Evolutionary conservation across 73 alveolate species (phyloP).

Genomic region (Urostyla sp.): DNA sequence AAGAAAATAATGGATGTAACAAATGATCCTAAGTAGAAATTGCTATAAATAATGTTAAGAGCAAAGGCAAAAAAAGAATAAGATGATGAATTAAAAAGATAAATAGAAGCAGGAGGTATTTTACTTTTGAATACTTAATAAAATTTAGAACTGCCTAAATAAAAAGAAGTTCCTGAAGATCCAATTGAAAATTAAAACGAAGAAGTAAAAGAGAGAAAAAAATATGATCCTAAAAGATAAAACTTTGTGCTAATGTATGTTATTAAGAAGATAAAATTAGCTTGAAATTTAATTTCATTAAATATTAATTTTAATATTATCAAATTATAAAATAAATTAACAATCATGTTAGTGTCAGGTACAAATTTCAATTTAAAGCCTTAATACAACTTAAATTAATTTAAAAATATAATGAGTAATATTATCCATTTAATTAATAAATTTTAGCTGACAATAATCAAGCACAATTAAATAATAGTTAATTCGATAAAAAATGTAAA

Average conservation of each 20-base stretch:
- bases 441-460: too few species aligned
- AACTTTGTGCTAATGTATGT: slow-evolving; percentile 61
- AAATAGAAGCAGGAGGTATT: background rate
- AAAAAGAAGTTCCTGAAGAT: background rate
- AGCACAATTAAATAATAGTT: too few species aligned
- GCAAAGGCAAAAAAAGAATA: slow-evolving; percentile 35
- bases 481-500: too few species aligned
- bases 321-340: too few species aligned
- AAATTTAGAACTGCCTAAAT: background rate
- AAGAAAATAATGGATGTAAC: slow-evolving; percentile 24
- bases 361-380: too few species aligned
- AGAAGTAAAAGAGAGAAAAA: slow-evolving; percentile 1
- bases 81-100: background rate
- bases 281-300: too few species aligned
- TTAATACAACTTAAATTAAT: too few species aligned
- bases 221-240: slow-evolving; percentile 58
- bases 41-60: slow-evolving; percentile 20
- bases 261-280: too few species aligned
- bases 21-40: slow-evolving; percentile 33
- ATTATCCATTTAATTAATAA: too few species aligned
- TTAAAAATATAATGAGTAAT: too few species aligned
- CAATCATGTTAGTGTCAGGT: too few species aligned
- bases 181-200: background rate
- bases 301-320: too few species aligned
- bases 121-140: background rate